Evolutionary conservation across 1,139 yeast genomes (phyloP), one percentile per base, ranked within the genome.

Genomic region (Pneumocystis murina): DNA sequence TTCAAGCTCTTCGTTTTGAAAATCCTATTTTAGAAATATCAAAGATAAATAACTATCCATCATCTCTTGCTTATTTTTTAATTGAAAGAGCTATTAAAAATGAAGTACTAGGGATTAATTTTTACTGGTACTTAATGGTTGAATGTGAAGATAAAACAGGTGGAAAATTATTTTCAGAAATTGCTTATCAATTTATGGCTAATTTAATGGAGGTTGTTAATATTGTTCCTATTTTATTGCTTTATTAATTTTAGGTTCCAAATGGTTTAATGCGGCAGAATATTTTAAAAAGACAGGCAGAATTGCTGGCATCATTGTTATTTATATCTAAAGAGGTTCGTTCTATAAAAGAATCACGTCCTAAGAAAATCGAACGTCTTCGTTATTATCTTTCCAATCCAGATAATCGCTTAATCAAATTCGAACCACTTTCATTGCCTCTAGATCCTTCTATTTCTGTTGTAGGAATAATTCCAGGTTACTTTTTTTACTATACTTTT

Each of bases 101-200:
- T 71, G 81, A 82, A 33, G 77, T 81, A 20, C 76, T 92, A 41
- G 95, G 96, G 0, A 90, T 86, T 71, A 89, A 82, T 71, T 84
- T 92, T 67, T 91, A 89, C 72, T 92, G 98, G 97, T 89, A 86
- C 71, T 81, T 92, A 62, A 86, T 85, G 68, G 96, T 94, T 0
- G 97, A 91, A 71, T 82, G 88, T 48, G 86, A 84, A 69, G 96
- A 89, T 68, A 86, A 84, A 24, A 68, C 67, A 24, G 73, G 72
- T 3, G 67, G 68, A 24, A 60, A 66, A 30, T 66, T 73, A 6
- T 73, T 71, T 63, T 68, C 69, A 59, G 71, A 71, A 2, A 68
- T 72, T 0, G 65, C 72, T 24, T 63, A 68, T 5, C 72, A 75
- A 62, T 78, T 75, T 64, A 67, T 75, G 59, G 64, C 68, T 14